Evolutionary conservation across 768 basidiomycete genomes (phyloP), one percentile per base, ranked within the genome.

Genomic region (Hydnomerulius pinastri): DNA sequence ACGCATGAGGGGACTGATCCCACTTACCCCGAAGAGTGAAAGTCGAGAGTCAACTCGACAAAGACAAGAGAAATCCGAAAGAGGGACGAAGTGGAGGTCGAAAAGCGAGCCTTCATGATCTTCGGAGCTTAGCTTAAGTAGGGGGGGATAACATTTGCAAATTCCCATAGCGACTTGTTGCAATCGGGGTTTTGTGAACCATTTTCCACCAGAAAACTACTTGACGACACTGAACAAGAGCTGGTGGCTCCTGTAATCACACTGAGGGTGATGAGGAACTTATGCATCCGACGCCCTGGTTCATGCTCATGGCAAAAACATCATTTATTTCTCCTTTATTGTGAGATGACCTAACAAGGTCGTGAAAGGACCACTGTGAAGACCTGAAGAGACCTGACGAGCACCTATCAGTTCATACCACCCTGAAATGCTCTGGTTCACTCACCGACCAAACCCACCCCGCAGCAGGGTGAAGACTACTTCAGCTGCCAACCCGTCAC

Each of bases 31-130:
- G 74, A 71, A 60, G 51, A 66, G 64, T 66, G 71, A 65, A 67
- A 73, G 81, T 79, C 78, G 82, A 82, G 74, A 73, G 73, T 81
- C 86, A 78, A 85, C 79, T 82, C 82, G 82, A 82, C 79, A 66
- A 71, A 67, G 82, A 82, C 79, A 66, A 72, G 66, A 62, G 55
- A 62, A 57, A 57, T 51, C 44, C 53, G 56, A 63, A 70, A 68
- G 56, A 61, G 61, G 50, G 50, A 32, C 46, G 54, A 47, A 45
- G 59, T 63, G 65, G 67, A 55, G 60, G 62, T 51, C 53, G 53
- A 41, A 47, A 53, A 46, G 10, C 44, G 13, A 33, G 24, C 30
- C 24, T 24, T 18, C 44, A 46, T 36, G 40, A 53, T 21, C 15
- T 20, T 12, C 7, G n/a, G n/a, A n/a, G n/a, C n/a, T n/a, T n/a